Base-by-base conservation (phyloP, 2,329 filamentous ascomycete genomes). In the Sphaerostilbella broomeana region DNA sequence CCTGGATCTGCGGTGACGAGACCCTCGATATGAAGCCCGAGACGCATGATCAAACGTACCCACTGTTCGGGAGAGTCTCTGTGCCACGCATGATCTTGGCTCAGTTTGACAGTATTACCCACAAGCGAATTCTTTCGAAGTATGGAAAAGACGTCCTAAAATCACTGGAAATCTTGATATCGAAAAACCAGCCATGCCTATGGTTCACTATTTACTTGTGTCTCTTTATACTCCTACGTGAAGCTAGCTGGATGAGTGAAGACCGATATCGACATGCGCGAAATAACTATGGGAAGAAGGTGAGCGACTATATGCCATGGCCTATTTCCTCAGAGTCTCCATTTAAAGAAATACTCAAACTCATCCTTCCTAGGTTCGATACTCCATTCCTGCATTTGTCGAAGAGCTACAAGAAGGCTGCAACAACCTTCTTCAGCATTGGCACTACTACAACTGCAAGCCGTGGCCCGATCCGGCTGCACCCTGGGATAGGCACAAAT, bases 391-490 rank as follows among this genome's bases (percentile, higher is more conserved):
- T 0, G 12, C 28, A 1, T 69, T 67, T 38, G 63, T 72, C 12
- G 59, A 65, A 24, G 52, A 62, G 5, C 55, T 73, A 2, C 70
- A 74, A 12, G 55, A 62, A 10, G 60, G 68, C 4, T 68, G 64
- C 19, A 70, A 67, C 35, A 64, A 64, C 36, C 54, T 73, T 19
- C 63, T 75, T 2, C 54, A 57, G 9, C 59, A 72, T 38, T 75
- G 72, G 72, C 67, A 71, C 34, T 74, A 73, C 47, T 74, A 65
- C 52, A 68, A 65, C 40, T 60, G 59, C 21, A 48, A 58, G 17
- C 16, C 36, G 5, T 57, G 53, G 53, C 53, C 57, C 2, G 17
- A 40, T 6, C 34, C 34, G 2, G 47, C 53, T 12, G 52, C 61
- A n/a, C 55, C 60, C 0, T 43, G 52, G 27, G 42, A 51, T 6